Conservation (phyloP, 2,329 filamentous ascomycete species). For the Colletotrichum falcatum region DNA sequence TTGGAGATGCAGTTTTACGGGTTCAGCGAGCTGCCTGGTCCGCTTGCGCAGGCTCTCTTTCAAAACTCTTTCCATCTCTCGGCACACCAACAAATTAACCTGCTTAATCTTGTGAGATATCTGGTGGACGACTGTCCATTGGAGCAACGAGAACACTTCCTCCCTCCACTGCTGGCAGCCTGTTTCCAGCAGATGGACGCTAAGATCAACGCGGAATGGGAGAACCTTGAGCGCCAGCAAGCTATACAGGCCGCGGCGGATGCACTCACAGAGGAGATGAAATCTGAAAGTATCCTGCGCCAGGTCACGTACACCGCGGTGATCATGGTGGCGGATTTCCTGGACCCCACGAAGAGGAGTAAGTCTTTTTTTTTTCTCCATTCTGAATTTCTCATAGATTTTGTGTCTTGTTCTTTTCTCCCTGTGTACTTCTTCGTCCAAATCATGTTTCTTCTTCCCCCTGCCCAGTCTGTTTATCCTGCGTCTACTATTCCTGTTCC, state of each 20-base stretch:
- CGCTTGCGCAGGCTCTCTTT: conserved; percentile 87
- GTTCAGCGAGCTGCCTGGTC: conserved; percentile 84
- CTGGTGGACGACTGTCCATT: conserved; percentile 93
- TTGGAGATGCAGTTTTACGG: conserved; percentile 91
- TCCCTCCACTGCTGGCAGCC: conserved; percentile 84
- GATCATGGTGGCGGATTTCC: conserved; percentile 88
- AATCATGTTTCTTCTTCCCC: neutral
- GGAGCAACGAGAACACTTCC: conserved; percentile 79
- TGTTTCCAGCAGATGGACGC: conserved; percentile 88
- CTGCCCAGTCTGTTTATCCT: neutral
- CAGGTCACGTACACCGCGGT: conserved; percentile 94
- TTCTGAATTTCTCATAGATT: neutral
- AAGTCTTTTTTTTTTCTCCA: conserved; percentile 48
- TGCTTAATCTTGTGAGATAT: conserved; percentile 88
- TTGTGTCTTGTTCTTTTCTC: neutral
- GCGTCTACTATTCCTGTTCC: neutral
- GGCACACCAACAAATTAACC: conserved; percentile 92
- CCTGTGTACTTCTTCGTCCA: neutral
- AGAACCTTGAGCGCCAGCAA: conserved; percentile 75
- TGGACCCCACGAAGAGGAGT: conserved; percentile 80
- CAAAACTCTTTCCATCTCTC: conserved; percentile 85
- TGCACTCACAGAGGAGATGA: conserved; percentile 95
- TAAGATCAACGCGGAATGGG: conserved; percentile 91
- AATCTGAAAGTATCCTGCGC: conserved; percentile 92
- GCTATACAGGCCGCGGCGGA: conserved; percentile 75